A percentile compares a stretch with the other conserved stretches of the same genome.
Conservation (phyloP, 495 filamentous ascomycete species). For the Cenococcum geophilum region DNA sequence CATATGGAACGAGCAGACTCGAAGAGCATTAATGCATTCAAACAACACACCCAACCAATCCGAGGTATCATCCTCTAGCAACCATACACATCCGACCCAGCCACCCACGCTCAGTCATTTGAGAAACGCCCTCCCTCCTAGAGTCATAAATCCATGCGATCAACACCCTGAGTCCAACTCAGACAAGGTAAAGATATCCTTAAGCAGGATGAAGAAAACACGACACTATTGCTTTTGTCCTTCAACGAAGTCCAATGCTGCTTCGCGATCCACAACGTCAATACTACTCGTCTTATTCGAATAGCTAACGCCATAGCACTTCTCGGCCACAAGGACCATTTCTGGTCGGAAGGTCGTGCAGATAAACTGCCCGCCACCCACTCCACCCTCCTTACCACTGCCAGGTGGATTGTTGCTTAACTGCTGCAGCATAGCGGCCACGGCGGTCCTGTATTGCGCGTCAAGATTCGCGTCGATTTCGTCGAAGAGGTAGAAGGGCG, state of each 20-base stretch:
- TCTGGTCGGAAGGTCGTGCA: constrained; percentile 97
- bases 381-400: constrained; percentile 15
- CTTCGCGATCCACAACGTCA: constrained; percentile 77
- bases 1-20: no score
- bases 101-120: no score
- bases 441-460: constrained; percentile 92
- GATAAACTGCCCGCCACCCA: constrained; percentile 48
- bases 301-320: constrained; percentile 96
- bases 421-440: constrained; percentile 71
- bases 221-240: not conserved
- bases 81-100: no score
- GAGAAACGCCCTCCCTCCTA: no score
- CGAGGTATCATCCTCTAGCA: no score
- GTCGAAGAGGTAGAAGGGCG: constrained; percentile 98
- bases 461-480: constrained; percentile 99
- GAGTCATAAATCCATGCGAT: no score
- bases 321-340: constrained; percentile 90
- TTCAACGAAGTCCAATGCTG: constrained; percentile 90
- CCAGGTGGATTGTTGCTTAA: constrained; percentile 11
- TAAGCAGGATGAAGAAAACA: no score
- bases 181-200: no score
- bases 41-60: no score
- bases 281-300: constrained; percentile 88
- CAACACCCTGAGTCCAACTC: no score
- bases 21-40: no score